Percentiles rank a stretch among this genome's conserved stretches.
Evolutionary conservation across 257 asterid species (phyloP).

Genomic region (Solanum phureja): DNA sequence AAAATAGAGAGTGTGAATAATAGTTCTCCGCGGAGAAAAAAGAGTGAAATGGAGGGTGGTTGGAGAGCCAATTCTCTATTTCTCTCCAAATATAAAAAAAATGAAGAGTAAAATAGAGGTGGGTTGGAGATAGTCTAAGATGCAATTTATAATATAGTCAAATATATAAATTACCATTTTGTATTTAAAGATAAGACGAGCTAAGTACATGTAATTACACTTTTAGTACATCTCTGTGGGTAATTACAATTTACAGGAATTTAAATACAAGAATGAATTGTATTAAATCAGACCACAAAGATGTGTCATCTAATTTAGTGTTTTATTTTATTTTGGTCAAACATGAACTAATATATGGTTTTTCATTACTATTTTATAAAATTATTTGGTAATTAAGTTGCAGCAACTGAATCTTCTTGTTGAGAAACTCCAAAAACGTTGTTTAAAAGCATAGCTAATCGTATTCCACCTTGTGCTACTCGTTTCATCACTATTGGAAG

Average conservation of each 20-base stretch:
- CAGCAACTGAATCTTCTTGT: conserved; percentile 17
- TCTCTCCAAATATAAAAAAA: too few relatives aligned
- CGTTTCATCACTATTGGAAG: conserved; percentile 72
- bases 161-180: not conserved
- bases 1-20: too few relatives aligned
- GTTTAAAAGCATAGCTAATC: conserved; percentile 76
- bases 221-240: not conserved
- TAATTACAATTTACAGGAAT: not conserved
- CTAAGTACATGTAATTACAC: not conserved
- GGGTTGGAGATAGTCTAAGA: not conserved
- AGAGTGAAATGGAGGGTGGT: not conserved
- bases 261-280: not conserved
- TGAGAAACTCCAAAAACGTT: conserved; percentile 30
- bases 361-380: not conserved
- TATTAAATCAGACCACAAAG: not conserved
- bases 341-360: not conserved
- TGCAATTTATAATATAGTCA: too few relatives aligned
- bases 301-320: not conserved
- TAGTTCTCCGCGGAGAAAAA: accelerated
- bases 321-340: not conserved
- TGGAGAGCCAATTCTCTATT: not conserved
- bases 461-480: conserved; percentile 90
- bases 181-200: not conserved
- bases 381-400: conserved; percentile 11
- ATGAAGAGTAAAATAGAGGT: too few relatives aligned